Base-by-base conservation (phyloP, 2,329 filamentous ascomycete genomes). In the Fusarium tuaranense region DNA sequence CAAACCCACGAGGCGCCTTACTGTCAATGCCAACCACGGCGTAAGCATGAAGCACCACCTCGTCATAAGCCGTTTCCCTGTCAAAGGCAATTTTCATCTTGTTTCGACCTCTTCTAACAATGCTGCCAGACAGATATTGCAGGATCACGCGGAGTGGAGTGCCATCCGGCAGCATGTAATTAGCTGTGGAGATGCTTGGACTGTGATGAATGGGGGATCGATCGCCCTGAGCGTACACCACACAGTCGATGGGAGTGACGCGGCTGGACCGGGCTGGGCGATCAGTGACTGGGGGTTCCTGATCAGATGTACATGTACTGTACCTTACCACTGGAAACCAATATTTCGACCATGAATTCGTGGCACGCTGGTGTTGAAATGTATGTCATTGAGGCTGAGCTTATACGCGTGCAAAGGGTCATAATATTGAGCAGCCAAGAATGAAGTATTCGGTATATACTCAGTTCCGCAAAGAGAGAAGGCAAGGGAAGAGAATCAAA, bases 171-270 rank as follows among this genome's bases (percentile, higher is more conserved):
- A 70, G 72, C 60, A 38, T 73, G 41, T 70, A 75, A 75, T 75
- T 75, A 75, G 48, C 27, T 73, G 72, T 75, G 72, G 72, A 65
- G 59, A 75, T 71, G 62, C 63, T 58, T 68, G 44, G 70, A 48
- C 63, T 41, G 10, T 59, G 44, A 48, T 69, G 57, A 61, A 69
- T 60, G 65, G 70, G 65, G 60, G 63, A 71, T 68, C 63, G 73
- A 76, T 76, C 73, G 59, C 53, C 70, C 70, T 51, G 58, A 62
- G 41, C 64, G 34, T 64, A 63, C 57, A 67, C 51, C 34, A 38
- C 20, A 63, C 57, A 73, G 36, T 51, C 55, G 39, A 63, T 36
- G 61, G 60, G 66, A 65, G 70, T 75, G 72, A 75, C 72, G 72
- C 64, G 65, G 72, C 71, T 69, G 63, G 63, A 48, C 46, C 36